phyloP scores from a whole-genome alignment of 129 eudicot genomes.

The Artemisia annua region DNA sequence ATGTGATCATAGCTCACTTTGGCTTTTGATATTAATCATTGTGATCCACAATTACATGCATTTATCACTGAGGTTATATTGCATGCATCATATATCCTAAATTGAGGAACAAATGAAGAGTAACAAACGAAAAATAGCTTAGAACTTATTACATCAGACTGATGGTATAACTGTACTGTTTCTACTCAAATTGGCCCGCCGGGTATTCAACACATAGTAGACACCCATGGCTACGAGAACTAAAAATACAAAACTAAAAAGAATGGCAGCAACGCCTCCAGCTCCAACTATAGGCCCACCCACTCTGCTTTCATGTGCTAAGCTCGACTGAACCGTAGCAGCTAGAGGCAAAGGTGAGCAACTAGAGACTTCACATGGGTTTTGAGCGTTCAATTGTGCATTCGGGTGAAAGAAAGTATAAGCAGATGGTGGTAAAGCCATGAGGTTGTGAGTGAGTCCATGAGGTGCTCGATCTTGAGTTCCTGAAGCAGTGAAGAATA shows the following conservation, averaged over 20 bases:
- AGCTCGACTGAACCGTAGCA: constrained; percentile 61
- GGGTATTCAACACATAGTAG: constrained; percentile 51
- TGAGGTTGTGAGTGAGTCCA: constrained; percentile 46
- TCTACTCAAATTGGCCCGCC: constrained; percentile 38
- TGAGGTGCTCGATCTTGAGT: constrained; percentile 74
- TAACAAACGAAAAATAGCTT: neutral
- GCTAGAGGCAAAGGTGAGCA: constrained; percentile 63
- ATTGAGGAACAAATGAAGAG: constrained; percentile 12
- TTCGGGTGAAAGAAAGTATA: constrained; percentile 65
- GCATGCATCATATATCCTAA: constrained; percentile 19
- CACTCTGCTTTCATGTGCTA: constrained; percentile 48
- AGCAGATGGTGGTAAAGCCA: constrained; percentile 70
- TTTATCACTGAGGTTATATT: constrained; percentile 7
- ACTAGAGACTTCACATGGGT: constrained; percentile 38
- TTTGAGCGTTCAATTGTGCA: constrained; percentile 15
- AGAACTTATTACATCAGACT: constrained; percentile 32
- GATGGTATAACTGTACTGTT: constrained; percentile 43
- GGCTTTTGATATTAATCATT: neutral
- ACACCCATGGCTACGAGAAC: constrained; percentile 57
- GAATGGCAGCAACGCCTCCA: constrained; percentile 53
- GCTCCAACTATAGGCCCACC: constrained; percentile 39
- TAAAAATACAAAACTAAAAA: constrained; percentile 37
- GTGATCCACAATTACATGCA: constrained; percentile 9
- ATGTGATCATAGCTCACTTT: constrained; percentile 10
- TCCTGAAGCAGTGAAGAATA: constrained; percentile 31